Conservation (phyloP, 176 grass and related monocot species). For the Avena eriantha region DNA sequence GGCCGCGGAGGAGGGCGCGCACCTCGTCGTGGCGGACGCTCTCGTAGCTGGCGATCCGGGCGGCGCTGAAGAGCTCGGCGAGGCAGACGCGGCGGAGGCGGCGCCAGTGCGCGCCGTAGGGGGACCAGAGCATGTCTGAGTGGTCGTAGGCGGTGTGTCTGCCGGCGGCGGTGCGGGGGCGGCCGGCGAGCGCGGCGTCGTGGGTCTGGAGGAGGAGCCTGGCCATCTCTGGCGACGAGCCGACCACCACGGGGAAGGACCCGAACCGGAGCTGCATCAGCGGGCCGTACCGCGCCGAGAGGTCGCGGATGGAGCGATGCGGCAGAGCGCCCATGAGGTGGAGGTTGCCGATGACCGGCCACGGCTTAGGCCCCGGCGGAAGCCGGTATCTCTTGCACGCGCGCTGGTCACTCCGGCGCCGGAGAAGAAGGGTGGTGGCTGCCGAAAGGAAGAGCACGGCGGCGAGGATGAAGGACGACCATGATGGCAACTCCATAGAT, state of each 20-base stretch:
- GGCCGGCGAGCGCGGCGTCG: conserved; percentile 52
- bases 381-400: background rate
- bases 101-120: conserved; percentile 63
- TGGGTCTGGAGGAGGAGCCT: conserved; percentile 70
- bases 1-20: conserved; percentile 46
- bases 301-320: conserved; percentile 64
- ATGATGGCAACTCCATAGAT: background rate
- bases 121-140: conserved; percentile 64
- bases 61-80: conserved; percentile 68
- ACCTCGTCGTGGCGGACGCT: conserved; percentile 60
- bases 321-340: conserved; percentile 61
- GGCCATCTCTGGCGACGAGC: conserved; percentile 57
- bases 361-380: background rate
- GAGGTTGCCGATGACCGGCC: conserved; percentile 55
- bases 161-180: conserved; percentile 50
- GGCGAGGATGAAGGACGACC: background rate
- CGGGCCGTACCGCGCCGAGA: conserved; percentile 61
- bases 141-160: conserved; percentile 71
- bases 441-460: background rate
- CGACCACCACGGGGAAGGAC: conserved; percentile 59
- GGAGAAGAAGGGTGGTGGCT: background rate
- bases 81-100: conserved; percentile 70
- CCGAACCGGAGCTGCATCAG: conserved; percentile 63
- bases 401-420: background rate
- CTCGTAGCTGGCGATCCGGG: conserved; percentile 59